Evolutionary conservation across 306 rosid species (phyloP), one percentile per base, ranked within the genome.

Genomic region (Ormosia semicastrata): DNA sequence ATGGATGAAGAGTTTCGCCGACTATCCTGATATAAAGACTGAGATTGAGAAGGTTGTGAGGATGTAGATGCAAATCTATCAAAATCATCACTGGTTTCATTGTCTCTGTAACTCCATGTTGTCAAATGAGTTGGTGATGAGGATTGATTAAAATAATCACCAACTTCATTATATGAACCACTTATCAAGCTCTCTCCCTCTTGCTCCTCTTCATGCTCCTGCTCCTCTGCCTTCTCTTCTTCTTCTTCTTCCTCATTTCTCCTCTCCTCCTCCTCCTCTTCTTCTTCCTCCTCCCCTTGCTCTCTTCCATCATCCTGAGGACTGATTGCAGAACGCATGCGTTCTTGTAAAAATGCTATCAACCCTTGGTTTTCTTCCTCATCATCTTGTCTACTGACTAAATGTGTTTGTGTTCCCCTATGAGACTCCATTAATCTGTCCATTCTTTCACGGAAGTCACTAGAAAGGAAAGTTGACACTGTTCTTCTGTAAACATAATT

Each of bases 81-180:
- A 46, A 85, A 86, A 66, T 92, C 91, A 39, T 93, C 93, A 46
- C 88, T 85, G 8, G 80, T 54, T 75, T 95, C 97, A 64, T 87
- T 88, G 81, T 89, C 96, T 77, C 80, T 90, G 15, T 76, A 92
- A 73, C 91, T 93, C 98, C 98, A 95, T 11, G 89, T 66, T 33
- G 82, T 78, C 60, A 64, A 15, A 18, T 73, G 79, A 74, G 62
- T 63, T 7, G 84, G 71, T 15, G 97, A 40, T 82, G 88, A 74
- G 68, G 92, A 84, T 44, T 63, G 89, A 78, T 88, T 88, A 69
- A 85, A 83, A 81, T 85, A 82, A 56, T 82, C 87, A 54, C 84
- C 71, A 34, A 66, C 85, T 85, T 88, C 97, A 7, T 71, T 87
- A 88, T 43, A 85, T 63, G 77, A 85, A 75, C 72, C 83, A 8